These are phyloP conservation scores for Blumeria graminis DNA, from an alignment of 2,329 filamentous ascomycete genomes.

Conservation along the genomic window DNA sequence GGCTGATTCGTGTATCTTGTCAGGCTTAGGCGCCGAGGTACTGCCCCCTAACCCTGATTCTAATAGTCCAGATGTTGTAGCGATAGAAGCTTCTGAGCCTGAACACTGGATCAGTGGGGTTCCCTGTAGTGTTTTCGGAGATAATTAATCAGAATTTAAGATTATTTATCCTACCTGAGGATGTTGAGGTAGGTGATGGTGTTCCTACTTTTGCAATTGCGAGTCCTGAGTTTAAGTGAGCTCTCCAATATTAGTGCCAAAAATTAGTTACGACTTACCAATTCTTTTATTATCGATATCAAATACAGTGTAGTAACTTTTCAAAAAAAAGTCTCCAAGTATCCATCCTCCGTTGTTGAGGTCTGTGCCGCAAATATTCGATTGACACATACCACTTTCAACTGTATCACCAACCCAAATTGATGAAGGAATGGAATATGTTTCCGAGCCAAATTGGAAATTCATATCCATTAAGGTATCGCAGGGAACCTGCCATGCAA, in stretches of 20 bases:
- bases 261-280: constrained; percentile 22
- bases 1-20: too few relatives aligned
- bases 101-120: background rate
- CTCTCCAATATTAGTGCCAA: background rate
- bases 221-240: constrained; percentile 8
- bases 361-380: constrained; percentile 36
- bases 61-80: too few relatives aligned
- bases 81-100: background rate
- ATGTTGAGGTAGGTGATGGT: constrained; percentile 3
- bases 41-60: too few relatives aligned
- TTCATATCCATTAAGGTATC: constrained; percentile 33
- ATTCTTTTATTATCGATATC: constrained; percentile 45
- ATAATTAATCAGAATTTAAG: too few relatives aligned
- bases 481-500: constrained; percentile 52
- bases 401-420: constrained; percentile 41
- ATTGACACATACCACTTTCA: constrained; percentile 27
- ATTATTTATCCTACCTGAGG: background rate
- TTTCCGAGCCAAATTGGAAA: constrained; percentile 42
- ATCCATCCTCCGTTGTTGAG: constrained; percentile 46
- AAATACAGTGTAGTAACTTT: constrained; percentile 75
- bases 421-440: constrained; percentile 39
- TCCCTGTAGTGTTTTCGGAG: too few relatives aligned
- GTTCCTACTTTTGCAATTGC: constrained; percentile 4
- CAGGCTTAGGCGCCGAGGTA: too few relatives aligned
- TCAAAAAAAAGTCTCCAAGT: constrained; percentile 66